A percentile compares a stretch with the other conserved stretches of the same genome.
These are phyloP conservation scores for Gyromitra esculenta DNA, from an alignment of 2,329 filamentous ascomycete genomes.

Conservation along the genomic window DNA sequence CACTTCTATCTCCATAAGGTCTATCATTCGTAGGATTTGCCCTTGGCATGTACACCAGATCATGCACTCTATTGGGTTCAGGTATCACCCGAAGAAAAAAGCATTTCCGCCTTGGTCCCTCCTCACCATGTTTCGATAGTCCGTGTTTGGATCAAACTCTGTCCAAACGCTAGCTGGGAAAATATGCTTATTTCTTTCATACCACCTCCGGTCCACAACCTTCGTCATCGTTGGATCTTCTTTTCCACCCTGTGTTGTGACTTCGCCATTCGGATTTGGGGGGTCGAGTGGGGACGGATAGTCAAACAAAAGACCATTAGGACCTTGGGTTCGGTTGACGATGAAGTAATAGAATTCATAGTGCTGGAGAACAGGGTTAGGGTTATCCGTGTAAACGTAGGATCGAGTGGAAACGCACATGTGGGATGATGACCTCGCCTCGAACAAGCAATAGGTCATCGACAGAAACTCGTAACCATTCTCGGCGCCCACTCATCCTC, in stretches of 20 bases:
- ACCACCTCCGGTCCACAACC: conserved; percentile 95
- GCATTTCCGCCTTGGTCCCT: conserved; percentile 89
- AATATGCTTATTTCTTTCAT: conserved; percentile 97
- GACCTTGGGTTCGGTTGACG: conserved; percentile 81
- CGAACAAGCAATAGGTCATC: conserved; percentile 95
- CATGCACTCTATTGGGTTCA: background rate
- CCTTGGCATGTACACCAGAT: background rate
- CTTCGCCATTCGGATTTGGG: conserved; percentile 40
- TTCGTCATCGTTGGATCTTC: conserved; percentile 83
- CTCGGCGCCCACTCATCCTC: conserved; percentile 73
- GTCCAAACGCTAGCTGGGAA: conserved; percentile 96
- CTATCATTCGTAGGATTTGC: background rate
- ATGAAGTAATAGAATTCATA: conserved; percentile 98
- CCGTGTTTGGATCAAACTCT: conserved; percentile 88
- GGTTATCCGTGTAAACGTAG: background rate
- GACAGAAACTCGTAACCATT: conserved; percentile 93
- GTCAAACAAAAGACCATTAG: conserved; percentile 79
- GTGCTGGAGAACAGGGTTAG: conserved; percentile 69
- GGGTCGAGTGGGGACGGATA: conserved; percentile 64
- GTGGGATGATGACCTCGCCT: conserved; percentile 89
- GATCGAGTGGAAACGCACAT: conserved; percentile 70
- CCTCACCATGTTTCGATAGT: conserved; percentile 79
- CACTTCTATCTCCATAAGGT: background rate
- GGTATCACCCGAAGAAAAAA: conserved; percentile 79
- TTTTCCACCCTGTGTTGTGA: conserved; percentile 60